Conservation (phyloP, 768 basidiomycete genomes). For the Hortiboletus flavorubellus region DNA sequence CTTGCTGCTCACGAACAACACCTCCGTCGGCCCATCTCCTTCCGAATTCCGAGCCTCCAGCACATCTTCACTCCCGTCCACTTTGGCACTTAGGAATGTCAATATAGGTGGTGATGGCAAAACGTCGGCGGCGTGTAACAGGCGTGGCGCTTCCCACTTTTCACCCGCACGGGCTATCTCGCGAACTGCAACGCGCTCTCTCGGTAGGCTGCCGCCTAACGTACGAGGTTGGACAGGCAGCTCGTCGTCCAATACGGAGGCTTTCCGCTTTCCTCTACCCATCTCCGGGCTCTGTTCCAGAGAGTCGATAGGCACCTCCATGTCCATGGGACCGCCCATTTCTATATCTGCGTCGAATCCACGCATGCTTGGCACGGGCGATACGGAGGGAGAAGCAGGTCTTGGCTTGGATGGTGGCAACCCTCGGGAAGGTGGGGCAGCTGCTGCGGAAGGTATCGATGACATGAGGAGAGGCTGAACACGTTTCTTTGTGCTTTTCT, state of each 20-base stretch:
- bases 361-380: slow-evolving; percentile 49
- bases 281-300: slow-evolving; percentile 42
- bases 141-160: slow-evolving; percentile 16
- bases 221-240: slow-evolving; percentile 45
- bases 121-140: slow-evolving; percentile 19
- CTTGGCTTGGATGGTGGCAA: slow-evolving; percentile 23
- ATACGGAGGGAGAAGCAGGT: slow-evolving; percentile 32
- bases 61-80: slow-evolving; percentile 65
- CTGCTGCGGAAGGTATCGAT: slow-evolving; percentile 36
- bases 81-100: slow-evolving; percentile 52
- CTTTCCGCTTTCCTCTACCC: slow-evolving; percentile 52
- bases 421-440: slow-evolving; percentile 13
- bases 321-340: slow-evolving; percentile 47
- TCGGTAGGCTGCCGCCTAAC: slow-evolving; percentile 62
- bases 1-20: slow-evolving; percentile 60
- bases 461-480: slow-evolving; percentile 45
- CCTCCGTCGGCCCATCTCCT: slow-evolving; percentile 59
- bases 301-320: slow-evolving; percentile 54
- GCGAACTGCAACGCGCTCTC: slow-evolving; percentile 49
- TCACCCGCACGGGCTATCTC: slow-evolving; percentile 42
- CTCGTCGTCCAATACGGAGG: slow-evolving; percentile 41
- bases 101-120: slow-evolving; percentile 54
- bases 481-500: slow-evolving; percentile 68
- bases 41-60: slow-evolving; percentile 81
- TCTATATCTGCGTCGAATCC: slow-evolving; percentile 43